phyloP scores from a whole-genome alignment of 176 grass and related monocot genomes.

The Carex cristatella region DNA sequence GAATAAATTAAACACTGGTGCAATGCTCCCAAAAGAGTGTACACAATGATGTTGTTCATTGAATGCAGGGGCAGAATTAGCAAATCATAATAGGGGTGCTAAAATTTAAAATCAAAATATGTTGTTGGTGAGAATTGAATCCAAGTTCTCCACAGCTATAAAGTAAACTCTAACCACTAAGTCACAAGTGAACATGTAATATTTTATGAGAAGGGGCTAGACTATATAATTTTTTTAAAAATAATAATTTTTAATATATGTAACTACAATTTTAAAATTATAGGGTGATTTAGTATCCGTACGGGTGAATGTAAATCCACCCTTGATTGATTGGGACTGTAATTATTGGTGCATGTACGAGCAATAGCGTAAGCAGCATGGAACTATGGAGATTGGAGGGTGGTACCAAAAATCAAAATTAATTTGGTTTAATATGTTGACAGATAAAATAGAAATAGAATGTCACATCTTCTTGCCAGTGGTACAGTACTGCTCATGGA shows the following conservation, averaged over 20 bases:
- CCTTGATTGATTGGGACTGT: not conserved
- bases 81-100: too few relatives aligned
- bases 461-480: not conserved
- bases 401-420: not conserved
- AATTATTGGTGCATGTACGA: not conserved
- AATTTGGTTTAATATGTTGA: not conserved
- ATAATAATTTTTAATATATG: too few relatives aligned
- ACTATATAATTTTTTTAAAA: too few relatives aligned
- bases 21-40: not conserved
- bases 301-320: too few relatives aligned
- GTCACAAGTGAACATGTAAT: too few relatives aligned
- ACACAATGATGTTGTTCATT: not conserved
- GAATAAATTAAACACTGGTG: not conserved
- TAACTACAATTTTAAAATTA: too few relatives aligned
- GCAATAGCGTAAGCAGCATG: slow-evolving; percentile 7
- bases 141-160: too few relatives aligned
- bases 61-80: not conserved
- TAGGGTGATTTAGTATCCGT: too few relatives aligned
- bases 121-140: too few relatives aligned
- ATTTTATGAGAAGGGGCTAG: too few relatives aligned
- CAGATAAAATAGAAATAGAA: not conserved
- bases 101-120: too few relatives aligned
- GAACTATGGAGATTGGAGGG: not conserved
- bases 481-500: not conserved
- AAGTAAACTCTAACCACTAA: too few relatives aligned